These are phyloP conservation scores for Triangularia setosa DNA, from an alignment of 2,329 filamentous ascomycete species.

Conservation along the genomic window DNA sequence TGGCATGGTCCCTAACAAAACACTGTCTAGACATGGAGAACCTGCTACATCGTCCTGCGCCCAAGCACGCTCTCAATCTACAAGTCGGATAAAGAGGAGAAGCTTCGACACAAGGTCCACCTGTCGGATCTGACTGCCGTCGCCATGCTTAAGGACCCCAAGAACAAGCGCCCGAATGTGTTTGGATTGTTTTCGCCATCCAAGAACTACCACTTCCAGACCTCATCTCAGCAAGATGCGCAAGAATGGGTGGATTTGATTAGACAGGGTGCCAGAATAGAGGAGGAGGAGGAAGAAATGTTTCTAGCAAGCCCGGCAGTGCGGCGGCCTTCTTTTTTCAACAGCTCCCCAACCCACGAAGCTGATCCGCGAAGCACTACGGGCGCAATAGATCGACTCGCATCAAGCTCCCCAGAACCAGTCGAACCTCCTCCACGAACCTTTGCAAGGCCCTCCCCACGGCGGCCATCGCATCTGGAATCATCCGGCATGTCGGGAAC, in stretches of 20 bases:
- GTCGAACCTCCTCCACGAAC: slow-evolving; percentile 35
- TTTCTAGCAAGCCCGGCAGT: slow-evolving; percentile 64
- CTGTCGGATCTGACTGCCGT: slow-evolving; percentile 89
- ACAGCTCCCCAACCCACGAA: slow-evolving; percentile 8
- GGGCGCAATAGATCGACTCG: slow-evolving; percentile 40
- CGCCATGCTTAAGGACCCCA: slow-evolving; percentile 81
- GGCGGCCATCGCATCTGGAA: slow-evolving; percentile 61
- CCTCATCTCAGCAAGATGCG: slow-evolving; percentile 66
- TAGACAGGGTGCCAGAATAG: slow-evolving; percentile 73
- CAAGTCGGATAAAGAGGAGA: slow-evolving; percentile 85
- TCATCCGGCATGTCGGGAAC: slow-evolving; percentile 62
- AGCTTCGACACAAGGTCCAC: slow-evolving; percentile 81
- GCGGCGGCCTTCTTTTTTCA: slow-evolving; percentile 43
- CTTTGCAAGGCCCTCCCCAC: slow-evolving; percentile 31
- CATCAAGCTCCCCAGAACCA: slow-evolving; percentile 62
- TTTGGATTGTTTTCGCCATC: slow-evolving; percentile 91
- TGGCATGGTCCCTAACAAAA: slow-evolving; percentile 4
- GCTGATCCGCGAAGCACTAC: slow-evolving; percentile 1
- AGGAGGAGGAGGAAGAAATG: slow-evolving; percentile 85
- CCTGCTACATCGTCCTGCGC: slow-evolving; percentile 81
- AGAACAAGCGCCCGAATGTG: slow-evolving; percentile 78
- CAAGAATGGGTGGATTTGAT: slow-evolving; percentile 84
- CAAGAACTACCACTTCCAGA: slow-evolving; percentile 88
- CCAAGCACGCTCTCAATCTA: slow-evolving; percentile 90
- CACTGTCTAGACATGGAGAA: slow-evolving; percentile 72